A percentile compares a stretch with the other conserved stretches of the same genome.
Evolutionary conservation across 2,329 filamentous ascomycete genomes (phyloP).

Genomic region (Cladosporium sp.): DNA sequence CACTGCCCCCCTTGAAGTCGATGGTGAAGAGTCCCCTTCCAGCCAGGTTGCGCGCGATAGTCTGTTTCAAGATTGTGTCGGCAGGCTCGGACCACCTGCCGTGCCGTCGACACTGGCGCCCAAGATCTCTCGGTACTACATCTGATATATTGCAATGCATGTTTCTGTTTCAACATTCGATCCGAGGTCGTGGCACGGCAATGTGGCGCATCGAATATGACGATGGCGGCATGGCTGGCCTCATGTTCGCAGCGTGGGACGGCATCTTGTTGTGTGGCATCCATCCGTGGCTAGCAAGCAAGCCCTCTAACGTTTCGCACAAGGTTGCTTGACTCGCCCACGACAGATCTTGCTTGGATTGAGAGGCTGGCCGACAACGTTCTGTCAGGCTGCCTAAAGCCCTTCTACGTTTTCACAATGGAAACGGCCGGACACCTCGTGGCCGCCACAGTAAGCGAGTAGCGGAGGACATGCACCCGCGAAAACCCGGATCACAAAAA

Average conservation of each 20-base stretch:
- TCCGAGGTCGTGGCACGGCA: conserved; percentile 12
- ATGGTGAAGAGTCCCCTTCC: conserved; percentile 6
- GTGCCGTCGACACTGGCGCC: not conserved
- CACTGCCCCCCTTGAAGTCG: not conserved
- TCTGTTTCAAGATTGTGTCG: conserved; percentile 16
- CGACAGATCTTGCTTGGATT: not conserved
- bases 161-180: conserved; percentile 11
- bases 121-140: conserved; percentile 3
- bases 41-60: conserved; percentile 10
- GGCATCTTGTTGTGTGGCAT: not conserved
- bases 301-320: not conserved
- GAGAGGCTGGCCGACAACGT: not conserved
- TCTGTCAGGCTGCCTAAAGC: not conserved
- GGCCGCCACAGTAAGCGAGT: not conserved
- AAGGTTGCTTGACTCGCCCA: not conserved
- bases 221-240: not conserved
- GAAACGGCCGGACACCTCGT: not conserved
- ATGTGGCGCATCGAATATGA: not conserved
- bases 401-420: not conserved
- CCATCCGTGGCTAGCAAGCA: not conserved
- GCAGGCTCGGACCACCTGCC: conserved; percentile 15
- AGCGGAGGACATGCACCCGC: not conserved
- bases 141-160: conserved; percentile 12
- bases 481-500: not conserved
- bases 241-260: not conserved